A percentile compares a stretch with the other conserved stretches of the same genome.
phyloP scores from a whole-genome alignment of 2,329 filamentous ascomycete genomes.

The Diaporthe helianthi region DNA sequence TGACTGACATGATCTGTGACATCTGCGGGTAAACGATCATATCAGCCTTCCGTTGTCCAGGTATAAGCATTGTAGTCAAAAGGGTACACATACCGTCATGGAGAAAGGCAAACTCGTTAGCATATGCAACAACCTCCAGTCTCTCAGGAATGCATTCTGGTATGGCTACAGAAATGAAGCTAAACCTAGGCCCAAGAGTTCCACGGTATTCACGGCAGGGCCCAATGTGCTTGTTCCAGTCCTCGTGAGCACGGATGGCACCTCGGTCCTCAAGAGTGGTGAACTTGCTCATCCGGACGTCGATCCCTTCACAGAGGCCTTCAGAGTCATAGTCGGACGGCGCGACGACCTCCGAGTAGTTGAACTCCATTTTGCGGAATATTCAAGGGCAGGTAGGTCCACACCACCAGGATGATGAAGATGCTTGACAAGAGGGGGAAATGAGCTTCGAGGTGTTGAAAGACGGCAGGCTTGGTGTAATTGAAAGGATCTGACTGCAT shows the following conservation, averaged over 20 bases:
- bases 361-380: constrained; percentile 38
- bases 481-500: too few species aligned
- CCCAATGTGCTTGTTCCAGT: constrained; percentile 45
- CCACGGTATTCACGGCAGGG: constrained; percentile 42
- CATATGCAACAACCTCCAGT: constrained; percentile 48
- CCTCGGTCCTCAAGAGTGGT: constrained; percentile 41
- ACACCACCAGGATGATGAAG: too few species aligned
- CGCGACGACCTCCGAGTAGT: constrained; percentile 41
- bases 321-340: constrained; percentile 39
- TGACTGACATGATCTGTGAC: constrained; percentile 7
- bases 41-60: too few species aligned
- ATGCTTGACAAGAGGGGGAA: too few species aligned
- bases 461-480: too few species aligned
- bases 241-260: constrained; percentile 44
- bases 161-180: constrained; percentile 44
- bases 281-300: constrained; percentile 39
- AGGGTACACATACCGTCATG: constrained; percentile 41
- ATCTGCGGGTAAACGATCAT: background rate
- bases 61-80: too few species aligned
- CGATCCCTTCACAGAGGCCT: constrained; percentile 41
- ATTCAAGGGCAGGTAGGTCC: too few species aligned
- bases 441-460: too few species aligned
- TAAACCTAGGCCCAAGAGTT: constrained; percentile 40
- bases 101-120: constrained; percentile 50
- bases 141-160: constrained; percentile 49